Evolutionary conservation across 257 asterid genomes (phyloP), one percentile per base, ranked within the genome.

Genomic region (Lycium ferocissimum): DNA sequence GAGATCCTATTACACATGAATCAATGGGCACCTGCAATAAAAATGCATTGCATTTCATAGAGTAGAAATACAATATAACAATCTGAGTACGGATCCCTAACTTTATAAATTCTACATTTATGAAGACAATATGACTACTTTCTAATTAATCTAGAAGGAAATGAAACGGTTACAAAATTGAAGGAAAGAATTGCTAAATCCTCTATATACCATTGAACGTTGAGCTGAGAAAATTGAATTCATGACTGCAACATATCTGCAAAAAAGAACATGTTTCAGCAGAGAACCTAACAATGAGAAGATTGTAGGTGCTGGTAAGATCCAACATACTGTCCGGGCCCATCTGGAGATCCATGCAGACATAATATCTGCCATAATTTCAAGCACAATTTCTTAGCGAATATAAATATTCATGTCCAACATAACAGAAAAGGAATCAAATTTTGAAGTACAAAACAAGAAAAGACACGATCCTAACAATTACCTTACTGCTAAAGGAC

Each of bases 211-310:
- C 99, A 92, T 92, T 72, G 94, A 92, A 83, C 95, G 96, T 78
- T 96, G 99, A 85, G 99, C 99, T 54, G 99, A 96, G 90, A 96
- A 96, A 85, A 94, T 96, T 80, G 99, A 88, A 87, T 96, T 96
- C 99, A 94, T 96, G 92, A 96, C 85, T 54, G 99, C 96, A 82
- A 96, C 98, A 85, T 96, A 94, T 90, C 99, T 94, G 95, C 92
- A 53, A 14, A 76, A 47, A 76, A 15, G 22, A 51, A 76, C 40
- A 76, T 3, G 15, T 26, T 76, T 76, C 82, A 76, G 65, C 15
- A 88, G 85, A 86, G 80, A 81, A 76, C 84, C 76, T 67, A 65
- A 66, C 14, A 79, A 57, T 73, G 76, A 85, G 58, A 66, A 20
- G 63, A 73, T 20, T 51, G 33, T 33, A 67, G 84, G 65, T 72